Conservation (phyloP, 352 stramenopile species). For the Phytophthora pisi region DNA sequence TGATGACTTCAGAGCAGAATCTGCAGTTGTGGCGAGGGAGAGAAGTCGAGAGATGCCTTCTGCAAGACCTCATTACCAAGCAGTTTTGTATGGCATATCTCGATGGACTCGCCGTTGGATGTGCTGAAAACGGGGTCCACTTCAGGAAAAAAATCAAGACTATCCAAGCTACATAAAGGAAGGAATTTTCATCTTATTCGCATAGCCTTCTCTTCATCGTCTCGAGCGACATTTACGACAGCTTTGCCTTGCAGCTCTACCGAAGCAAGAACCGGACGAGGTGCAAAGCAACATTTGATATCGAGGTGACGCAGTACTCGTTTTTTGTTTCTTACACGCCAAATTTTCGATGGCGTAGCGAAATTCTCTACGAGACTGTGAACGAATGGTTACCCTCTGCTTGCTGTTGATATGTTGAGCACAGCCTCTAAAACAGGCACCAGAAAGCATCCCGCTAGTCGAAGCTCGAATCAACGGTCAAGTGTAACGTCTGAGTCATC, state of each 20-base stretch:
- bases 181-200: slow-evolving; percentile 29
- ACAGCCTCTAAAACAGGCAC: not conserved
- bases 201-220: slow-evolving; percentile 38
- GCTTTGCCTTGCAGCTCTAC: not conserved
- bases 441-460: not conserved
- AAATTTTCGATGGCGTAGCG: no score
- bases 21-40: slow-evolving; percentile 20
- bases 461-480: not conserved
- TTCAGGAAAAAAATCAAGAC: slow-evolving; percentile 1
- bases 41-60: slow-evolving; percentile 14
- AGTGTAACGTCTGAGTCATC: not conserved
- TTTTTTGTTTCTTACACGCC: no score
- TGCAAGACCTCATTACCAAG: slow-evolving; percentile 21
- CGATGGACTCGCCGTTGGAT: not conserved
- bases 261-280: not conserved
- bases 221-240: not conserved
- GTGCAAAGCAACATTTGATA: not conserved
- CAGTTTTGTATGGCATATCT: slow-evolving; percentile 18
- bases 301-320: not conserved
- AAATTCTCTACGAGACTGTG: no score
- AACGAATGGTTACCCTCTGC: no score
- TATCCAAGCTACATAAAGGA: not conserved
- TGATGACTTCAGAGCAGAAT: slow-evolving; percentile 7
- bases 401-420: not conserved
- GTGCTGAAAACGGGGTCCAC: slow-evolving; percentile 11